Percentiles rank a stretch among this genome's conserved stretches.
Conservation (phyloP, 768 basidiomycete species). For the Kwoniella sp. region DNA sequence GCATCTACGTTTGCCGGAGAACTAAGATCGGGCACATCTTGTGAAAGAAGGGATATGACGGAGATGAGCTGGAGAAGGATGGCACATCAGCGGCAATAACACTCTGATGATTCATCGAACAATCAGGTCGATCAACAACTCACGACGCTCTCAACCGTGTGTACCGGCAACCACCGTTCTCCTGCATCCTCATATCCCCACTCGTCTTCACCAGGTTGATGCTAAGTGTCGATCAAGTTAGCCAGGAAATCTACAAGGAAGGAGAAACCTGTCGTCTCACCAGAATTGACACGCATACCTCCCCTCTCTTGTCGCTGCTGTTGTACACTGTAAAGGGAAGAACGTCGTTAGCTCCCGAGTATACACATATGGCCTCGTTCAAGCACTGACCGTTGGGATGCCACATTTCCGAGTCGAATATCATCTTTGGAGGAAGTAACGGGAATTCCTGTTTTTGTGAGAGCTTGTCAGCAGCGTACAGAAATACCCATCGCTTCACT, state of each 20-base stretch:
- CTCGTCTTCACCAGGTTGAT: constrained; percentile 93
- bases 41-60: constrained; percentile 92
- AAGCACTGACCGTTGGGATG: constrained; percentile 59
- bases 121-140: constrained; percentile 34
- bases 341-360: background rate
- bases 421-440: constrained; percentile 87
- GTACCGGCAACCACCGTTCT: constrained; percentile 97
- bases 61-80: constrained; percentile 71
- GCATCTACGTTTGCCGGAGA: constrained; percentile 97
- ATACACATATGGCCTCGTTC: no score
- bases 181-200: constrained; percentile 92
- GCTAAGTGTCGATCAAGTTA: constrained; percentile 60
- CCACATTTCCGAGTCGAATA: constrained; percentile 59
- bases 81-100: background rate
- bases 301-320: constrained; percentile 57
- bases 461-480: no score
- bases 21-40: constrained; percentile 85
- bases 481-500: no score
- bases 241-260: constrained; percentile 1
- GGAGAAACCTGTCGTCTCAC: constrained; percentile 37
- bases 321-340: constrained; percentile 52
- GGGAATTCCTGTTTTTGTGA: constrained; percentile 78
- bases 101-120: background rate
- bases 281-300: constrained; percentile 59
- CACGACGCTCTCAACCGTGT: constrained; percentile 95